phyloP scores from a whole-genome alignment of 345 rosid species.

The Hypericum androsaemum region DNA sequence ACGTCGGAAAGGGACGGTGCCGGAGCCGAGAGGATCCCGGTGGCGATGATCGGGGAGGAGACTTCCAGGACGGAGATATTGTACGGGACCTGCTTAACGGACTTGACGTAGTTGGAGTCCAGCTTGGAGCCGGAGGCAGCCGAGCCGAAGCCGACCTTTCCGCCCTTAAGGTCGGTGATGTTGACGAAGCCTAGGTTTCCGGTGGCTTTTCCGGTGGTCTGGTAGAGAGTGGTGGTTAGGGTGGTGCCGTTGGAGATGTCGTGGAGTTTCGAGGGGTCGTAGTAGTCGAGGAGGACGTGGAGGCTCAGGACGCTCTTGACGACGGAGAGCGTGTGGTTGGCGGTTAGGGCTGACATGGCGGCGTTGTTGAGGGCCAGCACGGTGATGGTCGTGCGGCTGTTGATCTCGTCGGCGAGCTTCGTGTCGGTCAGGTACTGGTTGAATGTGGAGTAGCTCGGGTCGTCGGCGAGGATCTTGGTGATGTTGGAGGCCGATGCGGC shows the following conservation, averaged over 20 bases:
- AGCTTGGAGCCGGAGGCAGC: no score
- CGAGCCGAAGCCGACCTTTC: background rate
- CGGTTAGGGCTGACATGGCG: background rate
- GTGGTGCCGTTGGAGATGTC: background rate
- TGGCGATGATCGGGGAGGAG: conserved; percentile 47
- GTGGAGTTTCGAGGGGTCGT: background rate
- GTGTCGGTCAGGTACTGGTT: background rate
- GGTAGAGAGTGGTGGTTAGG: background rate
- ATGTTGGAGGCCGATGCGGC: background rate
- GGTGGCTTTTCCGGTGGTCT: background rate
- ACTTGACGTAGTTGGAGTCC: no score
- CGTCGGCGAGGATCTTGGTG: background rate
- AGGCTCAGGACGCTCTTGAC: background rate
- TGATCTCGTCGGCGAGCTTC: background rate
- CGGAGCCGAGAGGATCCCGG: conserved; percentile 53
- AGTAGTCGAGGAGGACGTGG: background rate
- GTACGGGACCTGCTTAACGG: no score
- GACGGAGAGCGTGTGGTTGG: background rate
- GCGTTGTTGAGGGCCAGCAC: background rate
- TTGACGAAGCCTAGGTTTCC: background rate
- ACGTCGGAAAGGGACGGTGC: conserved; percentile 47
- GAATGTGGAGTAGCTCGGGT: background rate
- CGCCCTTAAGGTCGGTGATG: background rate
- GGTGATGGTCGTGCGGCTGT: background rate
- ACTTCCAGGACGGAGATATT: no score